Evolutionary conservation across 352 stramenopile species (phyloP).

Genomic region (Globisporangium camurandrum): DNA sequence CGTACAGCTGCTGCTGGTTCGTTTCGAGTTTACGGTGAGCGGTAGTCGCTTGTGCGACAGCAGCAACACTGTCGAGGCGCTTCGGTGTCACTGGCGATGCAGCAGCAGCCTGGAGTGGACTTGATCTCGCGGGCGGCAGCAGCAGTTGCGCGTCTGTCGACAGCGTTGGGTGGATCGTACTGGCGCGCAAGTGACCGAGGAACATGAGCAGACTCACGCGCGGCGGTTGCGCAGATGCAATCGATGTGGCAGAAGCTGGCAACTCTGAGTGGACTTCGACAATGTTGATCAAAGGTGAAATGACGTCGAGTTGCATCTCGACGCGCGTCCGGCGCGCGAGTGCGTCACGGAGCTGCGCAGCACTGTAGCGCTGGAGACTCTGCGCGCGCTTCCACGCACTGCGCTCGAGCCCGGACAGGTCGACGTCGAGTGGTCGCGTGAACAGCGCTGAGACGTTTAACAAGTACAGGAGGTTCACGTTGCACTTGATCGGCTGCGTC

Average conservation of each 20-base stretch:
- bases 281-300: slow-evolving; percentile 73
- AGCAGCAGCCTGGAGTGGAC: slow-evolving; percentile 3
- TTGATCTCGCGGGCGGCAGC: too few relatives aligned
- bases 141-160: slow-evolving; percentile 9
- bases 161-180: slow-evolving; percentile 34
- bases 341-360: slow-evolving; percentile 62
- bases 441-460: slow-evolving; percentile 65
- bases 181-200: slow-evolving; percentile 63
- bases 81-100: slow-evolving; percentile 5
- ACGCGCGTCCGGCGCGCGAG: slow-evolving; percentile 64
- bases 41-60: too few relatives aligned
- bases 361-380: slow-evolving; percentile 68
- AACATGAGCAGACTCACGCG: slow-evolving; percentile 59
- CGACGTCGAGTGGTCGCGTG: slow-evolving; percentile 59
- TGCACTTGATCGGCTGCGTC: slow-evolving; percentile 75
- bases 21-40: too few relatives aligned
- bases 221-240: slow-evolving; percentile 11
- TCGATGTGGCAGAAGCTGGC: not conserved
- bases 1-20: slow-evolving; percentile 68
- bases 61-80: slow-evolving; percentile 14
- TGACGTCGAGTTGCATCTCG: slow-evolving; percentile 67
- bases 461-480: slow-evolving; percentile 69
- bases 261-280: slow-evolving; percentile 32
- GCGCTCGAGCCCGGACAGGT: slow-evolving; percentile 65
- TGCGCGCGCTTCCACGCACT: slow-evolving; percentile 68